phyloP scores from a whole-genome alignment of 2,329 filamentous ascomycete genomes.

The Aspergillus sp. region DNA sequence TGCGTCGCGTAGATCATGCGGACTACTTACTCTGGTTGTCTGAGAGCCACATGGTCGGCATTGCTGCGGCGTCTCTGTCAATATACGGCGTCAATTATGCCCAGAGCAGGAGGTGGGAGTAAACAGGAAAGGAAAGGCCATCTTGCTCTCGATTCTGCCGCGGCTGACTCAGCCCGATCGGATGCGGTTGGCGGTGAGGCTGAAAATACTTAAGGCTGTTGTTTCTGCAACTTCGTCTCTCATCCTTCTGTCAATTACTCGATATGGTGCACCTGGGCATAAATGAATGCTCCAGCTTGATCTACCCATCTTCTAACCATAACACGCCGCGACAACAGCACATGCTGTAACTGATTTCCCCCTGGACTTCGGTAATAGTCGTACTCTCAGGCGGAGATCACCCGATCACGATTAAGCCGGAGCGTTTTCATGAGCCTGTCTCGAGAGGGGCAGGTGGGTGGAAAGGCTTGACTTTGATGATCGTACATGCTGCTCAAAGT shows the following conservation, averaged over 20 bases:
- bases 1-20: constrained; percentile 16
- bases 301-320: no score
- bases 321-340: constrained; percentile 46
- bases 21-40: constrained; percentile 90
- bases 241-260: background rate
- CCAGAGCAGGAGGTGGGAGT: background rate
- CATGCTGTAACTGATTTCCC: constrained; percentile 51
- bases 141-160: constrained; percentile 13
- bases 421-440: constrained; percentile 78
- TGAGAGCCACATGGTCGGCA: constrained; percentile 92
- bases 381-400: constrained; percentile 71
- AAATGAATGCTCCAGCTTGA: background rate
- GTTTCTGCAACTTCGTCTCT: no score
- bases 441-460: constrained; percentile 77
- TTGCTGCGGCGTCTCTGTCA: constrained; percentile 39
- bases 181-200: constrained; percentile 12
- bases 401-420: constrained; percentile 97
- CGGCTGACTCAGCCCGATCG: constrained; percentile 4
- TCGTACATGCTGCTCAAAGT: constrained; percentile 59
- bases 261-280: background rate
- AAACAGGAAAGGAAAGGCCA: constrained; percentile 6
- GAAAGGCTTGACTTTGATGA: constrained; percentile 93
- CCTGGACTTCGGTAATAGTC: constrained; percentile 65
- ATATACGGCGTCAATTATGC: background rate
- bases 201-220: no score